These are phyloP conservation scores for Hymenotorrendiella dingleyae DNA, from an alignment of 2,329 filamentous ascomycete species.

Conservation along the genomic window DNA sequence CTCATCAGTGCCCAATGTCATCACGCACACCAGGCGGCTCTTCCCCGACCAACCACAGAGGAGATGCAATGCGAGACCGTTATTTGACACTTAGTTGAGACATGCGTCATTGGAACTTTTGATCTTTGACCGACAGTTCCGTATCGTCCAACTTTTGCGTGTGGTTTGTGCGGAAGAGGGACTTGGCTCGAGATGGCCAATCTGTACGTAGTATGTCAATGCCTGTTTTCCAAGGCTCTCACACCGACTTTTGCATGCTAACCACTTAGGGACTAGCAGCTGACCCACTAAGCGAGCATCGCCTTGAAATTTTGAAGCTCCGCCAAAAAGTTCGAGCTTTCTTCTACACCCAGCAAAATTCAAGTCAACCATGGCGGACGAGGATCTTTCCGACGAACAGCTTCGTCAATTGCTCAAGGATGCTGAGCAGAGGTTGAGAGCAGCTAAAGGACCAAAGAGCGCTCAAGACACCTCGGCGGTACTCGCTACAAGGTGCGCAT, in stretches of 20 bases:
- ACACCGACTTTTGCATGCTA: too few relatives aligned
- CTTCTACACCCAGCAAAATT: neutral
- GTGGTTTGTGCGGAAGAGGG: too few relatives aligned
- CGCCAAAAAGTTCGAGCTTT: neutral
- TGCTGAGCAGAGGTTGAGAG: slow-evolving; percentile 51
- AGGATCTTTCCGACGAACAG: slow-evolving; percentile 55
- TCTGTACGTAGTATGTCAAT: too few relatives aligned
- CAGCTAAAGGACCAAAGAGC: slow-evolving; percentile 29
- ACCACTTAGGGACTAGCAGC: neutral
- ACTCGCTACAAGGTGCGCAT: slow-evolving; percentile 15
- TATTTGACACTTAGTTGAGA: too few relatives aligned
- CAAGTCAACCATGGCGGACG: slow-evolving; percentile 25
- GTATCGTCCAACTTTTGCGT: slow-evolving; percentile 12
- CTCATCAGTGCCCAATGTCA: slow-evolving; percentile 7
- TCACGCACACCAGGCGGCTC: slow-evolving; percentile 1
- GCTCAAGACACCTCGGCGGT: slow-evolving; percentile 12
- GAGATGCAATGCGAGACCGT: too few relatives aligned
- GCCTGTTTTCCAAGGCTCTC: too few relatives aligned
- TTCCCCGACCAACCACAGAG: slow-evolving; percentile 4
- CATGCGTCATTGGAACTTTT: too few relatives aligned
- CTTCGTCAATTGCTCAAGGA: slow-evolving; percentile 57
- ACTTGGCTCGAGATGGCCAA: too few relatives aligned
- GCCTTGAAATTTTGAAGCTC: slow-evolving; percentile 5
- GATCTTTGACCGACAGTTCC: too few relatives aligned
- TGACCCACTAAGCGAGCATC: neutral